Conservation (phyloP, 345 rosid genomes). For the Salix viminalis region DNA sequence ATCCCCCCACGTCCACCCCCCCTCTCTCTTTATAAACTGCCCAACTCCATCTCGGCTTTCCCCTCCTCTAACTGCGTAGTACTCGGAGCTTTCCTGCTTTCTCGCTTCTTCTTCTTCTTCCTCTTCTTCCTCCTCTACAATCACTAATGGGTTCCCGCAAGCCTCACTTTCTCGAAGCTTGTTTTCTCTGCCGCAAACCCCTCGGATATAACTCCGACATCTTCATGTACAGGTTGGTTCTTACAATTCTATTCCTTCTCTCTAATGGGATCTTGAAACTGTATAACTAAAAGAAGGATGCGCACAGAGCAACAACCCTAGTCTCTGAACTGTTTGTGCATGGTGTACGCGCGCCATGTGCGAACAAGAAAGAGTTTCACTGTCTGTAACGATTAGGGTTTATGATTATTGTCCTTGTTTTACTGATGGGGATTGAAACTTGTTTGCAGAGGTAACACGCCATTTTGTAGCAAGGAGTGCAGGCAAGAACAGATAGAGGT, state of each 20-base stretch:
- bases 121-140: background rate
- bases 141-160: slow-evolving; percentile 17
- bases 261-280: background rate
- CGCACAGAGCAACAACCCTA: no score
- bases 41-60: background rate
- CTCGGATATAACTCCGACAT: slow-evolving; percentile 64
- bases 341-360: no score
- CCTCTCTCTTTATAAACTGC: background rate
- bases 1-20: background rate
- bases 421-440: background rate
- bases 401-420: background rate
- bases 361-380: background rate
- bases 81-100: background rate
- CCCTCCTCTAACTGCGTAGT: background rate
- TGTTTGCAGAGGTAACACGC: slow-evolving; percentile 57
- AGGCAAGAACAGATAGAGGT: slow-evolving; percentile 74
- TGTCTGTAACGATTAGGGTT: background rate
- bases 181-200: slow-evolving; percentile 63
- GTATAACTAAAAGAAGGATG: background rate
- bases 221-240: slow-evolving; percentile 81
- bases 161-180: slow-evolving; percentile 66
- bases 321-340: background rate
- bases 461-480: slow-evolving; percentile 78
- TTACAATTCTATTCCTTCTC: background rate
- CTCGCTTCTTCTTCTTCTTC: background rate